Conservation (phyloP, 306 rosid species). For the Cyclanthera cordifolia region DNA sequence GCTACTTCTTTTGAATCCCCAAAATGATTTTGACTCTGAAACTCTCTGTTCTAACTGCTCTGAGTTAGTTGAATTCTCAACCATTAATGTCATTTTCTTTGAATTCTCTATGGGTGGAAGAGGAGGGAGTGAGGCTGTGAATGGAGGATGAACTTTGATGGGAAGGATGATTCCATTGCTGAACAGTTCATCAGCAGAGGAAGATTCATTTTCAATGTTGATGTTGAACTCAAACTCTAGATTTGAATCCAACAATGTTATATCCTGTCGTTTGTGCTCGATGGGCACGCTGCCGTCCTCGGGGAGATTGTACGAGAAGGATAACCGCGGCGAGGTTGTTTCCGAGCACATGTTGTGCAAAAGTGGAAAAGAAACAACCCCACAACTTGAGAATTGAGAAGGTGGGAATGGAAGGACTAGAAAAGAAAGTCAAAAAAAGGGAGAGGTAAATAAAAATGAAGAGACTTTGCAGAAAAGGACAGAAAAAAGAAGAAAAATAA, state of each 20-base stretch:
- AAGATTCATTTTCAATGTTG: slow-evolving; percentile 30
- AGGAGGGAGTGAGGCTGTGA: slow-evolving; percentile 46
- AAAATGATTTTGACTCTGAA: slow-evolving; percentile 43
- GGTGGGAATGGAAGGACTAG: slow-evolving; percentile 5
- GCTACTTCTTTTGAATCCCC: slow-evolving; percentile 79
- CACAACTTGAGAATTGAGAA: not conserved
- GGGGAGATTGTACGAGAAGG: slow-evolving; percentile 51
- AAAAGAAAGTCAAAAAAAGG: slow-evolving; percentile 25
- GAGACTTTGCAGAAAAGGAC: too few species aligned
- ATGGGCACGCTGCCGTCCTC: slow-evolving; percentile 18
- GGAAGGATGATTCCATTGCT: slow-evolving; percentile 73
- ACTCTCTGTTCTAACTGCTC: slow-evolving; percentile 25
- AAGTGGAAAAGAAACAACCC: not conserved
- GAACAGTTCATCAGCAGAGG: slow-evolving; percentile 85
- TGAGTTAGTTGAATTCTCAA: slow-evolving; percentile 8
- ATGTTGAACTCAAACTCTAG: slow-evolving; percentile 67
- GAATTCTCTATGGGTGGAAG: slow-evolving; percentile 17
- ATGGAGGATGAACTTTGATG: slow-evolving; percentile 16
- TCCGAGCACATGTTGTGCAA: slow-evolving; percentile 46
- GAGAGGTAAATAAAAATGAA: slow-evolving; percentile 6
- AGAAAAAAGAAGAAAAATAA: too few species aligned
- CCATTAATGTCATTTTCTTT: slow-evolving; percentile 30
- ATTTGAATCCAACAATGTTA: slow-evolving; percentile 38
- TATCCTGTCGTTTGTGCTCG: slow-evolving; percentile 29
- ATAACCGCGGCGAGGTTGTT: slow-evolving; percentile 53